Conservation (phyloP, 768 basidiomycete genomes). For the Lentinula guzmanii region DNA sequence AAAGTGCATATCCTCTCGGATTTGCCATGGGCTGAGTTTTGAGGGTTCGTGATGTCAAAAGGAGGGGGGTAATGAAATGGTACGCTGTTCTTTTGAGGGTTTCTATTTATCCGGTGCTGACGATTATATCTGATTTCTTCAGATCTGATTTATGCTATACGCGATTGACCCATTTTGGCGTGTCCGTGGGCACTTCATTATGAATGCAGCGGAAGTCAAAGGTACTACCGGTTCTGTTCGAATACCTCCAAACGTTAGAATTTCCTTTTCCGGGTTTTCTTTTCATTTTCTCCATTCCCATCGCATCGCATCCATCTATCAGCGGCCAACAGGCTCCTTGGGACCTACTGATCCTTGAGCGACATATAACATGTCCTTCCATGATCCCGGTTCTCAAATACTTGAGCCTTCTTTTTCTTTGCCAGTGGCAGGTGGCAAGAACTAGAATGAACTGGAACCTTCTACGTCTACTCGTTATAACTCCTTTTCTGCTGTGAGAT, state of each 20-base stretch:
- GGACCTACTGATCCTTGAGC: not conserved
- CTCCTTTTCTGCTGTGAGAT: not conserved
- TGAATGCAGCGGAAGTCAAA: not conserved
- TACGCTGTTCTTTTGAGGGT: not conserved
- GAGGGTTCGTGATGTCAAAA: not conserved
- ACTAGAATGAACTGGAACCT: not conserved
- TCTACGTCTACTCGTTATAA: not conserved
- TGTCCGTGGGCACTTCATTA: constrained; percentile 1
- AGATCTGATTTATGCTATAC: not conserved
- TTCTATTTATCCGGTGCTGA: not conserved
- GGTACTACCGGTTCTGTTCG: not conserved
- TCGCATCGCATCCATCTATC: constrained; percentile 1
- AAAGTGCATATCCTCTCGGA: constrained; percentile 3
- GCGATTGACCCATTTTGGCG: not conserved
- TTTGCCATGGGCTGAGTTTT: constrained; percentile 4
- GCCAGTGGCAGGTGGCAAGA: not conserved
- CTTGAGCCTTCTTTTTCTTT: too few relatives aligned
- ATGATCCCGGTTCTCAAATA: not conserved
- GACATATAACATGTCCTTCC: not conserved
- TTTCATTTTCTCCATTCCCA: not conserved
- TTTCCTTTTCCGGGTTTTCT: not conserved
- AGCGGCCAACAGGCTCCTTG: not conserved
- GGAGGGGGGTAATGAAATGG: not conserved
- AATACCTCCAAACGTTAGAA: not conserved
- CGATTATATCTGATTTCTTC: not conserved